Conservation (phyloP, 2,329 filamentous ascomycete genomes). For the Colletotrichum ledebouriae region DNA sequence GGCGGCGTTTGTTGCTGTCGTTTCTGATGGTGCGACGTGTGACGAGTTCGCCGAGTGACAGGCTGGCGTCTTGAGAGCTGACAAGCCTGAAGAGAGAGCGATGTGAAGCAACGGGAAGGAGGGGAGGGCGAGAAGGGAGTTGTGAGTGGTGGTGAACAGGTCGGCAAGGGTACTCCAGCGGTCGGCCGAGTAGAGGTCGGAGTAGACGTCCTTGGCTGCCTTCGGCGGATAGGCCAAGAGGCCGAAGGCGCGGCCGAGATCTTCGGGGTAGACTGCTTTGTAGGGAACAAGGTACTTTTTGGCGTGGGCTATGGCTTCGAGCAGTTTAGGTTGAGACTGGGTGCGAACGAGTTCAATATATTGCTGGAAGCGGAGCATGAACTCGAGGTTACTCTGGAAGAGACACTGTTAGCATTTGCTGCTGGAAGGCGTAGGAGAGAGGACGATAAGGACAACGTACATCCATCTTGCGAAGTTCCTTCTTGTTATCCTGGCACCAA, state of each 20-base stretch:
- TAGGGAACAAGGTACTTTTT: conserved; percentile 84
- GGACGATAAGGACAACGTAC: conserved; percentile 59
- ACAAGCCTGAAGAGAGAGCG: conserved; percentile 90
- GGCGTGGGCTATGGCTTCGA: conserved; percentile 85
- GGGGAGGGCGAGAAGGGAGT: conserved; percentile 86
- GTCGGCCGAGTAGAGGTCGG: conserved; percentile 76
- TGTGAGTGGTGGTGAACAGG: conserved; percentile 88
- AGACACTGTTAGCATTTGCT: conserved; percentile 24
- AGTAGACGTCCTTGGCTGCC: conserved; percentile 58
- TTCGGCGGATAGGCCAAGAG: conserved; percentile 81
- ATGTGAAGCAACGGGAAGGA: conserved; percentile 88
- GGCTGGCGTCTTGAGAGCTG: conserved; percentile 93
- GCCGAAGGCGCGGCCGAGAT: conserved; percentile 81
- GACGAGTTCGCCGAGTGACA: conserved; percentile 80
- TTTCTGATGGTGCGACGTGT: conserved; percentile 49
- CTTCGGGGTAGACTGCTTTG: conserved; percentile 74
- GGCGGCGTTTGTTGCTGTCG: conserved; percentile 48
- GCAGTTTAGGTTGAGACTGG: conserved; percentile 71
- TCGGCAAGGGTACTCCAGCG: conserved; percentile 84
- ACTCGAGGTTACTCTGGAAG: conserved; percentile 83
- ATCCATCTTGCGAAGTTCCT: conserved; percentile 88
- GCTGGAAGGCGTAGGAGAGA: background rate
- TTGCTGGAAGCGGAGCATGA: conserved; percentile 92
- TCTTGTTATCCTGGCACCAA: conserved; percentile 96
- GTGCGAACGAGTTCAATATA: conserved; percentile 91